phyloP scores from a whole-genome alignment of 148 eudicot species.

The Bassia scoparia region DNA sequence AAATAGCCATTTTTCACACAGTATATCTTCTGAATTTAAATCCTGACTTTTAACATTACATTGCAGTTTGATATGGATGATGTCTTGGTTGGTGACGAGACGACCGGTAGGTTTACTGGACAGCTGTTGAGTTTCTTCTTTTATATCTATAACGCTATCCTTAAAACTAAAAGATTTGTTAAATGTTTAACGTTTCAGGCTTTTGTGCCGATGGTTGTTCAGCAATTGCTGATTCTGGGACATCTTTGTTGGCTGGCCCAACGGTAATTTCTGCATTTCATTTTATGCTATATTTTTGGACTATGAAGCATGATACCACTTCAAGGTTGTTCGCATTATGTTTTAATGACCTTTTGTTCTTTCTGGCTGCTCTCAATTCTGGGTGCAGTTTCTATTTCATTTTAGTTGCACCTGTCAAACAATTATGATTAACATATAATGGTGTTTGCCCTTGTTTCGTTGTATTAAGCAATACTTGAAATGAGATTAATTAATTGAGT shows the following conservation, averaged over 20 bases:
- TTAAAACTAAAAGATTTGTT: background rate
- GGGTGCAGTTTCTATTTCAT: background rate
- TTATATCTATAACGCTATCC: background rate
- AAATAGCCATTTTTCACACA: background rate
- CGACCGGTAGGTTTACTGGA: conserved; percentile 58
- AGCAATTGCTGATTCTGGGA: conserved; percentile 96
- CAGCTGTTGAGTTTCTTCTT: conserved; percentile 6
- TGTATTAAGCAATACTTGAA: too few species aligned
- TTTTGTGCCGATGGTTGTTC: conserved; percentile 76
- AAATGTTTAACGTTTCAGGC: conserved; percentile 44
- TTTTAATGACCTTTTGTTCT: background rate
- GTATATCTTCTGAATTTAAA: conserved; percentile 1
- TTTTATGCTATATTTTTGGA: background rate
- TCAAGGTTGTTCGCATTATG: background rate
- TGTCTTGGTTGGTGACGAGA: conserved; percentile 56
- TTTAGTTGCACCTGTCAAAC: background rate
- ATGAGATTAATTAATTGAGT: too few species aligned
- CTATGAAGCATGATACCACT: background rate
- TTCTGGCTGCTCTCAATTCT: background rate
- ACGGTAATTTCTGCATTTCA: conserved; percentile 43
- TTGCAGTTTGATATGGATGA: conserved; percentile 87
- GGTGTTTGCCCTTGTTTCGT: too few species aligned
- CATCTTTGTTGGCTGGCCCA: conserved; percentile 92
- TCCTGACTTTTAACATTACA: conserved; percentile 9
- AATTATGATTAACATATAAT: too few species aligned